Evolutionary conservation across 169 alveolate genomes (phyloP).

Genomic region (Plasmodium cynomolgi): DNA sequence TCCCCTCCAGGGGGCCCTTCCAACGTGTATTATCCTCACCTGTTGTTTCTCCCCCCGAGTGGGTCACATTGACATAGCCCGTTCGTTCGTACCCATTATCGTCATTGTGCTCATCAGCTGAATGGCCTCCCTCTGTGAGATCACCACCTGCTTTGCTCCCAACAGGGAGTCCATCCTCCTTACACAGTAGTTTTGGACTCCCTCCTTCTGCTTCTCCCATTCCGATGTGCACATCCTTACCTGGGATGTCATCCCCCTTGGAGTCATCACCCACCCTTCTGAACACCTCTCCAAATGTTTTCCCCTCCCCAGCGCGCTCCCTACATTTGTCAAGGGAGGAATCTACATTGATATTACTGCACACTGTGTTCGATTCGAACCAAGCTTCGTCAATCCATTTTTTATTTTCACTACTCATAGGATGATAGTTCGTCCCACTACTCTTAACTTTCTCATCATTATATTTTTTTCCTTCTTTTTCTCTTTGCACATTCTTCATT

Average conservation of each 20-base stretch:
- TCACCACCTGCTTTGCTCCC: neutral
- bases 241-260: neutral
- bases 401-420: neutral
- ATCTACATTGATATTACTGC: neutral
- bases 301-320: neutral
- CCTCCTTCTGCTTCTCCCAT: neutral
- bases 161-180: neutral
- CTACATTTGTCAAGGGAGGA: neutral
- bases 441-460: neutral
- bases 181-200: neutral
- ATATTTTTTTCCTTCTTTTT: neutral
- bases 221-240: neutral
- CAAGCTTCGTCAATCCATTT: neutral
- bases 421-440: neutral
- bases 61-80: neutral
- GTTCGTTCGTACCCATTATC: neutral
- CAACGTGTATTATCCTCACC: neutral
- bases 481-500: constrained; percentile 1
- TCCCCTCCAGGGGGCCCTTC: neutral
- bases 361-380: neutral
- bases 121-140: neutral
- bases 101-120: neutral
- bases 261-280: neutral
- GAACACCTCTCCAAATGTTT: neutral
- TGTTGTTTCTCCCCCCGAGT: neutral